A percentile compares a stretch with the other conserved stretches of the same genome.
Evolutionary conservation across 495 filamentous ascomycete genomes (phyloP).

Genomic region (Thermothielavioides terrestris): DNA sequence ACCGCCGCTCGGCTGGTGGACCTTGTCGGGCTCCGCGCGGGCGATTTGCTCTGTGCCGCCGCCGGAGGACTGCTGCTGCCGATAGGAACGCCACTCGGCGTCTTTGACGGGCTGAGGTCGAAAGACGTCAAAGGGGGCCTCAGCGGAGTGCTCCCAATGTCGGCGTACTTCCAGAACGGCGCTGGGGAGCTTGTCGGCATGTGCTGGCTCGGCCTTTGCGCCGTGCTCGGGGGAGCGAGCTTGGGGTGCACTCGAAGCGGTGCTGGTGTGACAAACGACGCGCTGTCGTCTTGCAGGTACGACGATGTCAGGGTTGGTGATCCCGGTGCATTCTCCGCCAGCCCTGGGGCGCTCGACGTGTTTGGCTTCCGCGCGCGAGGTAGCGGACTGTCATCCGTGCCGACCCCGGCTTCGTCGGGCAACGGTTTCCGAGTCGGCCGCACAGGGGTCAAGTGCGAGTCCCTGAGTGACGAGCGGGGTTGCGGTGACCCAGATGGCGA

Average conservation of each 20-base stretch:
- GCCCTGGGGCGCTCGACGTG: conserved; percentile 43
- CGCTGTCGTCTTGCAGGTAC: conserved; percentile 44
- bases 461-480: conserved; percentile 36
- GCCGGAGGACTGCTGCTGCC: conserved; percentile 60
- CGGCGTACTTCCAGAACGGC: conserved; percentile 91
- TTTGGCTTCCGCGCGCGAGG: conserved; percentile 39
- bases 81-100: conserved; percentile 36
- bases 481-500: conserved; percentile 43
- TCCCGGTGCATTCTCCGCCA: conserved; percentile 50
- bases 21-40: conserved; percentile 25
- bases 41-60: conserved; percentile 34
- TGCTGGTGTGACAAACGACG: conserved; percentile 70
- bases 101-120: conserved; percentile 45
- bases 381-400: conserved; percentile 46
- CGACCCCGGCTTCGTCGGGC: conserved; percentile 31
- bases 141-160: conserved; percentile 70
- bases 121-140: conserved; percentile 51
- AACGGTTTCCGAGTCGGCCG: conserved; percentile 49
- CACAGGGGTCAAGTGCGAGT: conserved; percentile 49
- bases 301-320: conserved; percentile 66
- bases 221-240: conserved; percentile 80
- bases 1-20: conserved; percentile 6
- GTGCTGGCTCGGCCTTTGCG: conserved; percentile 84
- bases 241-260: conserved; percentile 73
- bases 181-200: conserved; percentile 92